Evolutionary conservation across 2,329 filamentous ascomycete species (phyloP).

Genomic region (Monilinia fructicola): DNA sequence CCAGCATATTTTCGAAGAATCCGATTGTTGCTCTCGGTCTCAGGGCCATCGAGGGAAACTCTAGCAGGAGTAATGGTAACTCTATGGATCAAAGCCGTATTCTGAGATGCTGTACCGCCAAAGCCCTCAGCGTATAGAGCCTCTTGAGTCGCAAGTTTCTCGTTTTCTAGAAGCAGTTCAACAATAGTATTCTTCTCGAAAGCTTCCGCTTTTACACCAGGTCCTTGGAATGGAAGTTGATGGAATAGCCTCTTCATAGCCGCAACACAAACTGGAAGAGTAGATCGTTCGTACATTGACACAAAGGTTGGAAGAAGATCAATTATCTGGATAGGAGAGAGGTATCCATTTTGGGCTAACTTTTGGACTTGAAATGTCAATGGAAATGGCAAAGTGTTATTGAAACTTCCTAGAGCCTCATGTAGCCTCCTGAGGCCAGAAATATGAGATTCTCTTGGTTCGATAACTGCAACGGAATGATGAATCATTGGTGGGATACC

Average conservation of each 20-base stretch:
- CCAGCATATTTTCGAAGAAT: slow-evolving; percentile 65
- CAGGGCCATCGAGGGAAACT: slow-evolving; percentile 58
- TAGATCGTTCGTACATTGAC: slow-evolving; percentile 34
- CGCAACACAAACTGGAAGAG: slow-evolving; percentile 49
- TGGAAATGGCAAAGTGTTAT: slow-evolving; percentile 48
- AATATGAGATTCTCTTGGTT: slow-evolving; percentile 26
- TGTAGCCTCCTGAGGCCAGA: slow-evolving; percentile 30
- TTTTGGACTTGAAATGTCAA: slow-evolving; percentile 63
- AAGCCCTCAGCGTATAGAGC: slow-evolving; percentile 31
- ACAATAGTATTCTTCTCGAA: slow-evolving; percentile 47
- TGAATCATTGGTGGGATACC: slow-evolving; percentile 41
- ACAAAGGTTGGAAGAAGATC: slow-evolving; percentile 47
- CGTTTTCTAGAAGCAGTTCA: slow-evolving; percentile 44
- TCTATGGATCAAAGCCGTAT: slow-evolving; percentile 35
- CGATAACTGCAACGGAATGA: slow-evolving; percentile 25
- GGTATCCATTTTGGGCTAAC: slow-evolving; percentile 61
- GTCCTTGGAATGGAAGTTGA: slow-evolving; percentile 55
- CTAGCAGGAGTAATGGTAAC: slow-evolving; percentile 57
- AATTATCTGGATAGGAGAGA: slow-evolving; percentile 55
- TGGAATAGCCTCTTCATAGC: slow-evolving; percentile 55
- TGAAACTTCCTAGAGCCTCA: slow-evolving; percentile 31
- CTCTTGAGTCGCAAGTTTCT: slow-evolving; percentile 41
- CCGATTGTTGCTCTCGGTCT: slow-evolving; percentile 67
- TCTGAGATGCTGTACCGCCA: slow-evolving; percentile 32
- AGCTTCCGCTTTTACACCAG: slow-evolving; percentile 48